Evolutionary conservation across 257 asterid genomes (phyloP).

Genomic region (Scutellaria minor): DNA sequence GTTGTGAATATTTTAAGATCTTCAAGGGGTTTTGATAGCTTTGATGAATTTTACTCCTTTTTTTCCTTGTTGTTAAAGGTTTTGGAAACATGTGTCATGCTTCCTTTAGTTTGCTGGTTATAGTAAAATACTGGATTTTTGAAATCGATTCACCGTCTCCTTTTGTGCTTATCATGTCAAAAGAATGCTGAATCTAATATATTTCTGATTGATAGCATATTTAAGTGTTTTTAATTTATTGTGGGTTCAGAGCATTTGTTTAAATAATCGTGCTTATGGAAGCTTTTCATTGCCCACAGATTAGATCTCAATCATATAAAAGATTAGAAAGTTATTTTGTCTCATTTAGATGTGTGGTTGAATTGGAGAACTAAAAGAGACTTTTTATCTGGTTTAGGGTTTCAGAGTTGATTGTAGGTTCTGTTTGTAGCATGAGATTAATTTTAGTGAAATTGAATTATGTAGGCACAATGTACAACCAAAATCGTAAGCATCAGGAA

Average conservation of each 20-base stretch:
- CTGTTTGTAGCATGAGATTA: conserved; percentile 5
- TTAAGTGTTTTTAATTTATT: too few species aligned
- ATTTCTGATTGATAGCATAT: neutral
- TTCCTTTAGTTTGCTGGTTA: conserved; percentile 20
- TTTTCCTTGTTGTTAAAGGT: conserved; percentile 18
- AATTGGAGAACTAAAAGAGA: too few species aligned
- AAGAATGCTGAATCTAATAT: neutral
- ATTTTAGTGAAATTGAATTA: too few species aligned
- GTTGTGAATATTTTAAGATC: neutral
- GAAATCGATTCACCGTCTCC: neutral
- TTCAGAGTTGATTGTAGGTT: neutral
- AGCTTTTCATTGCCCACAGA: too few species aligned
- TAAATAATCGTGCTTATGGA: too few species aligned
- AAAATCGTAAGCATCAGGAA: conserved; percentile 73
- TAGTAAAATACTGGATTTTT: neutral
- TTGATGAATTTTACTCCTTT: neutral
- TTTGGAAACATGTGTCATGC: conserved; percentile 14
- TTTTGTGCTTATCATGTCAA: neutral
- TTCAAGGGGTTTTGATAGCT: neutral
- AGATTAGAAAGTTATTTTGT: neutral
- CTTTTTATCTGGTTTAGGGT: too few species aligned
- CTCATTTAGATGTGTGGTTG: neutral
- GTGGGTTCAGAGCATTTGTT: too few species aligned
- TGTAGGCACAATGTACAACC: conserved; percentile 68
- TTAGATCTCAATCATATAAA: neutral